Evolutionary conservation across 192 early-diverging fungal genomes (phyloP).

Genomic region (Cladochytrium replicatum): DNA sequence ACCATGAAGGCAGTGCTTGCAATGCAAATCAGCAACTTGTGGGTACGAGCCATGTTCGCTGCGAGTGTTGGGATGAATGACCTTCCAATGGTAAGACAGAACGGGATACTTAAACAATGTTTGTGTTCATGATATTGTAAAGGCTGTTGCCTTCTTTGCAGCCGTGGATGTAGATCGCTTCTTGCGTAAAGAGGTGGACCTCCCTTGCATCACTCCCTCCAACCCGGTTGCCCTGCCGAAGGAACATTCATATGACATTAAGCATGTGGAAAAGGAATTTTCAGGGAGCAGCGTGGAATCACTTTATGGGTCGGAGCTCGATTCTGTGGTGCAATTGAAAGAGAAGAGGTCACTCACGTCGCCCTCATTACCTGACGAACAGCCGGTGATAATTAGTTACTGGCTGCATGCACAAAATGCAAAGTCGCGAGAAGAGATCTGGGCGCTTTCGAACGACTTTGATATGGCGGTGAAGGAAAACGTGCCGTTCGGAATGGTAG

Average conservation of each 20-base stretch:
- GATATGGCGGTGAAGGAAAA: too few species aligned
- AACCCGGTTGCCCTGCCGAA: slow-evolving; percentile 28
- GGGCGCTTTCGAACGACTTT: too few species aligned
- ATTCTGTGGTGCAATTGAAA: too few species aligned
- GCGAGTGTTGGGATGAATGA: slow-evolving; percentile 74
- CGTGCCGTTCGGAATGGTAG: too few species aligned
- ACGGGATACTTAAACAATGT: not conserved
- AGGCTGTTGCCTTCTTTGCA: slow-evolving; percentile 90
- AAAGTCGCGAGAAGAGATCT: too few species aligned
- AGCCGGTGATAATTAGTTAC: too few species aligned
- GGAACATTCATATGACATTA: slow-evolving; percentile 15
- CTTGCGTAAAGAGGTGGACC: slow-evolving; percentile 82
- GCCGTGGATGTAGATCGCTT: slow-evolving; percentile 86
- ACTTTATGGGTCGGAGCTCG: too few species aligned
- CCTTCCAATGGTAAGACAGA: slow-evolving; percentile 59
- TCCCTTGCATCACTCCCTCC: slow-evolving; percentile 79
- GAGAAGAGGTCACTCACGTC: too few species aligned
- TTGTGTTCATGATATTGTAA: not conserved
- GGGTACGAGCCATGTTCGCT: slow-evolving; percentile 84
- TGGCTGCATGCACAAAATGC: too few species aligned
- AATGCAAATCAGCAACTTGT: slow-evolving; percentile 84
- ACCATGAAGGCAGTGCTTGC: slow-evolving; percentile 64
- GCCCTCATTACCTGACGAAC: too few species aligned
- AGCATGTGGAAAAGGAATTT: too few species aligned
- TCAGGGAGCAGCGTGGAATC: too few species aligned